Conservation (phyloP, 2,329 filamentous ascomycete genomes). For the Dothistroma septosporum region DNA sequence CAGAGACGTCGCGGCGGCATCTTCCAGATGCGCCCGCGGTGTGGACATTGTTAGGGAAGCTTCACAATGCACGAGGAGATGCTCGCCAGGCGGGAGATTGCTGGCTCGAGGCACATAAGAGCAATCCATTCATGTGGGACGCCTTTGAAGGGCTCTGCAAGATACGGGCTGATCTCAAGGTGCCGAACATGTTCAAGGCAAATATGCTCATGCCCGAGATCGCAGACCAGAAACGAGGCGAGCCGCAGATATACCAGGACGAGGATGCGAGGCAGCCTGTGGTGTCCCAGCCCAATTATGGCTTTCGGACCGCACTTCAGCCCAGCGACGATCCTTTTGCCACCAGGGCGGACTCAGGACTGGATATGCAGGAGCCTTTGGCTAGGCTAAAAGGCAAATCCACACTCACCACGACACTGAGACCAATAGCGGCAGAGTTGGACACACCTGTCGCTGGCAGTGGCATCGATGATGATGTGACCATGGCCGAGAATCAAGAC, state of each 20-base stretch:
- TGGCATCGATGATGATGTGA: conserved; percentile 39
- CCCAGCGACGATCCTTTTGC: conserved; percentile 44
- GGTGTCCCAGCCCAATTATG: conserved; percentile 23
- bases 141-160: conserved; percentile 87
- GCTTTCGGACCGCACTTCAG: conserved; percentile 15
- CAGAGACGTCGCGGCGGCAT: conserved; percentile 67
- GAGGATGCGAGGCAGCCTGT: conserved; percentile 24
- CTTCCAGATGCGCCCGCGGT: conserved; percentile 79
- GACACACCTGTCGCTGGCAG: conserved; percentile 48
- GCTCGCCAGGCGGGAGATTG: conserved; percentile 77
- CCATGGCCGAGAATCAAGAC: conserved; percentile 29
- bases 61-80: conserved; percentile 76
- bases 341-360: conserved; percentile 19
- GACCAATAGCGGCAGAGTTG: conserved; percentile 27
- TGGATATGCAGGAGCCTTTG: conserved; percentile 35
- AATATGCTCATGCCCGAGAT: conserved; percentile 58
- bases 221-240: conserved; percentile 17
- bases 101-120: conserved; percentile 82
- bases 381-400: conserved; percentile 44
- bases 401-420: conserved; percentile 25
- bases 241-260: conserved; percentile 32
- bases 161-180: conserved; percentile 70
- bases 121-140: conserved; percentile 98
- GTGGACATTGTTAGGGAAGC: conserved; percentile 78
- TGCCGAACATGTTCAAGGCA: conserved; percentile 81